A percentile compares a stretch with the other conserved stretches of the same genome.
Evolutionary conservation across 352 stramenopile genomes (phyloP).

Genomic region (Pythium apleroticum): DNA sequence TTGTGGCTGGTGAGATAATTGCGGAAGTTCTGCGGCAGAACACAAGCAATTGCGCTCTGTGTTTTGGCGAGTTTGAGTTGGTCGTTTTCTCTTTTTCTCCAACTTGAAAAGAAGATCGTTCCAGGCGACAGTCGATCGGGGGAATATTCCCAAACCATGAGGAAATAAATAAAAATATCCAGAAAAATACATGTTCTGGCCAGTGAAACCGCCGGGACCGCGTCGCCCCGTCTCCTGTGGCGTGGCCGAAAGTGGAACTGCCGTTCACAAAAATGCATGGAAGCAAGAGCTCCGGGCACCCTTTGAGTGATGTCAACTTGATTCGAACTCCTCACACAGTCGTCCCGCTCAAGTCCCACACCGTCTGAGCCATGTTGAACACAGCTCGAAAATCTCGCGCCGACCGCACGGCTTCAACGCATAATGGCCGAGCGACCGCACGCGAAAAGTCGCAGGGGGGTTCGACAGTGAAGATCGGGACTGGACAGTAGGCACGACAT

Average conservation of each 20-base stretch:
- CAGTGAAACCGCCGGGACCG: neutral
- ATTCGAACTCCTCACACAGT: neutral
- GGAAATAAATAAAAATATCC: neutral
- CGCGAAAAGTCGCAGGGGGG: neutral
- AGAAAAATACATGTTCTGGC: neutral
- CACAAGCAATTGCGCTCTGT: constrained; percentile 3
- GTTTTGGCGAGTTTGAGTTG: constrained; percentile 1
- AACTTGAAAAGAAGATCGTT: constrained; percentile 1
- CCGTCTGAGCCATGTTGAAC: neutral
- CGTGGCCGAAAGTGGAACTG: neutral
- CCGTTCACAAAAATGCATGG: neutral
- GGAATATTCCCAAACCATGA: neutral
- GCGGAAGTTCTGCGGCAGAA: constrained; percentile 1
- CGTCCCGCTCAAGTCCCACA: neutral
- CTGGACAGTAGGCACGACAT: neutral
- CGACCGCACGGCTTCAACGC: neutral
- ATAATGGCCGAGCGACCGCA: neutral
- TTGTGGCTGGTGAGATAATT: constrained; percentile 4
- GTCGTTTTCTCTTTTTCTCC: neutral
- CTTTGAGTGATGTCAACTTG: constrained; percentile 1
- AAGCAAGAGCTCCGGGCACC: neutral
- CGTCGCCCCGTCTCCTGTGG: neutral
- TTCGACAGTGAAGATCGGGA: neutral
- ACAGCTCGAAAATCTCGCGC: neutral
- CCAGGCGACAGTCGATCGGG: neutral